phyloP scores from a whole-genome alignment of 2,329 filamentous ascomycete genomes.

The Scytalidium sp. region DNA sequence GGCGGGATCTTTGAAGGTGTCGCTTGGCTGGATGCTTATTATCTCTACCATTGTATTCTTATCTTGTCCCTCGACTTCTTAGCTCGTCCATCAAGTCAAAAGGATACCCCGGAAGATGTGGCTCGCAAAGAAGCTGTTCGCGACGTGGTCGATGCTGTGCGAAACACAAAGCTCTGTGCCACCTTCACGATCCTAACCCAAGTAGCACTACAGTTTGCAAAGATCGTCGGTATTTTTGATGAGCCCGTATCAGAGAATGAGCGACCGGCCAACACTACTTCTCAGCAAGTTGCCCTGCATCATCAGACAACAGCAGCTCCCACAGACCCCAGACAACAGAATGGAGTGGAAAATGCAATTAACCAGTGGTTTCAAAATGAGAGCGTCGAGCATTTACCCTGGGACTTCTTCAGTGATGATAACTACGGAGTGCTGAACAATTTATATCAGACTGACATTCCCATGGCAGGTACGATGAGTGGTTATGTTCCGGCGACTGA shows the following conservation, averaged over 20 bases:
- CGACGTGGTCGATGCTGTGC: slow-evolving; percentile 21
- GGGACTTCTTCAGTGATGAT: slow-evolving; percentile 23
- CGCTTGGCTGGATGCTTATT: slow-evolving; percentile 26
- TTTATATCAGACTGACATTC: background rate
- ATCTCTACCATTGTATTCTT: slow-evolving; percentile 25
- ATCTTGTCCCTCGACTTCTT: slow-evolving; percentile 27
- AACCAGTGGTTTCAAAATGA: slow-evolving; percentile 24
- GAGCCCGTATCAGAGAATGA: background rate
- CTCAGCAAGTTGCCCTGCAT: background rate
- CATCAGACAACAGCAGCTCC: slow-evolving; percentile 2
- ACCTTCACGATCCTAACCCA: slow-evolving; percentile 25
- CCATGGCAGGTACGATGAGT: background rate
- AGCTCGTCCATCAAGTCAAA: slow-evolving; percentile 22
- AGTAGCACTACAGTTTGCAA: slow-evolving; percentile 24
- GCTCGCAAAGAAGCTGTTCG: slow-evolving; percentile 21
- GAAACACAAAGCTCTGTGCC: slow-evolving; percentile 21
- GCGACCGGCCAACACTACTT: background rate
- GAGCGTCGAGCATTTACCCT: slow-evolving; percentile 16
- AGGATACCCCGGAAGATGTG: slow-evolving; percentile 22
- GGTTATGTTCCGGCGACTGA: background rate
- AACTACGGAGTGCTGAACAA: background rate
- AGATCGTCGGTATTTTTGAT: slow-evolving; percentile 28
- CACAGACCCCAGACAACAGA: slow-evolving; percentile 9
- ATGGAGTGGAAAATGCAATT: slow-evolving; percentile 8
- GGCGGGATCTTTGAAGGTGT: slow-evolving; percentile 22